Conservation (phyloP, 805 yeast genomes). For the Pichia membranifaciens region DNA sequence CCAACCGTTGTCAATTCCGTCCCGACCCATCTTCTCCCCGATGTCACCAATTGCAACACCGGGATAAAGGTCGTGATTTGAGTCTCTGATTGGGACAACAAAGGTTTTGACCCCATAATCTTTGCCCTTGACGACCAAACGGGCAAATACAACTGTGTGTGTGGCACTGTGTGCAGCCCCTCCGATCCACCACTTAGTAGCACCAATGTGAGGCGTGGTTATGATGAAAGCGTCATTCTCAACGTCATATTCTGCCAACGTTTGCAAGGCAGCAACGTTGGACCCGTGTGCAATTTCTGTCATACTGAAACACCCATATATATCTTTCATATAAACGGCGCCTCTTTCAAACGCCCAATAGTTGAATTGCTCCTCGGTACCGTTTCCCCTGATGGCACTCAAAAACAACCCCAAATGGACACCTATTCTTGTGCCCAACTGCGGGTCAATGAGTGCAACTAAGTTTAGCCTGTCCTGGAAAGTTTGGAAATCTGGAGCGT, state of each 20-base stretch:
- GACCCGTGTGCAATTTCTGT: slow-evolving; percentile 92
- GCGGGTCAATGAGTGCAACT: slow-evolving; percentile 68
- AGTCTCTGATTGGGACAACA: slow-evolving; percentile 83
- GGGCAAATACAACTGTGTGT: slow-evolving; percentile 79
- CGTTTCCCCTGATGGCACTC: slow-evolving; percentile 78
- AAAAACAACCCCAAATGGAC: slow-evolving; percentile 84
- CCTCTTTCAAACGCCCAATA: slow-evolving; percentile 79
- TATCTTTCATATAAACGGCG: slow-evolving; percentile 50
- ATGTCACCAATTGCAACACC: slow-evolving; percentile 87
- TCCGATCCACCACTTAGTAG: slow-evolving; percentile 99
- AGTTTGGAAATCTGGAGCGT: slow-evolving; percentile 33
- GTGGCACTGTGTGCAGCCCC: slow-evolving; percentile 96
- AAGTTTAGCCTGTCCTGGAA: slow-evolving; percentile 57
- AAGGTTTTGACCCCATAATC: slow-evolving; percentile 92
- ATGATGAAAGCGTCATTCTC: slow-evolving; percentile 62
- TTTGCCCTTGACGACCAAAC: slow-evolving; percentile 71
- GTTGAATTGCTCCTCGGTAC: slow-evolving; percentile 74
- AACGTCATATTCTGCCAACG: slow-evolving; percentile 78
- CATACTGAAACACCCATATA: slow-evolving; percentile 89
- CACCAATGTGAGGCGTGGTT: slow-evolving; percentile 85
- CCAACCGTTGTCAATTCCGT: slow-evolving; percentile 96
- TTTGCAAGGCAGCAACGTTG: slow-evolving; percentile 87
- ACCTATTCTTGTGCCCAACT: slow-evolving; percentile 74
- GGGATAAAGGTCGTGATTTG: slow-evolving; percentile 63
- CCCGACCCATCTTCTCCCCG: slow-evolving; percentile 94